A percentile compares a stretch with the other conserved stretches of the same genome.
These are phyloP conservation scores for Cercospora sp. DNA, from an alignment of 2,329 filamentous ascomycete species.

Conservation along the genomic window DNA sequence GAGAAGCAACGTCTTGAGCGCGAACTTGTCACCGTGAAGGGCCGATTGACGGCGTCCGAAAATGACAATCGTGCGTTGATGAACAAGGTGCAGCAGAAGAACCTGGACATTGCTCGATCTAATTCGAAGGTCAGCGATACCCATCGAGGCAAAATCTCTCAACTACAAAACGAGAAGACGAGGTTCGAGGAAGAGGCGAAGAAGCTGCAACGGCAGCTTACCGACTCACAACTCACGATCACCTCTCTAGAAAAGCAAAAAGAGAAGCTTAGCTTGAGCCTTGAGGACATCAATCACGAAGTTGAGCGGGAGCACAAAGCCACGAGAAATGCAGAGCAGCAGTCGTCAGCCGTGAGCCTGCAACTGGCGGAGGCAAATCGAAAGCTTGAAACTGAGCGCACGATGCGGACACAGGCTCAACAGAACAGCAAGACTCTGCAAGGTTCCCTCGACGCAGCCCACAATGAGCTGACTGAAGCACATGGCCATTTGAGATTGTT, in stretches of 20 bases:
- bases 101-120: conserved; percentile 89
- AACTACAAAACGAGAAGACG: conserved; percentile 78
- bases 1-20: conserved; percentile 90
- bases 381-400: conserved; percentile 85
- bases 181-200: conserved; percentile 80
- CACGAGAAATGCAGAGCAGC: conserved; percentile 86
- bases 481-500: conserved; percentile 76
- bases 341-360: conserved; percentile 72
- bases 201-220: conserved; percentile 78
- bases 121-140: conserved; percentile 82
- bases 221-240: conserved; percentile 78
- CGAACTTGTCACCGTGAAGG: conserved; percentile 87
- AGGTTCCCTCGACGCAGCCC: conserved; percentile 71
- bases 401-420: conserved; percentile 81
- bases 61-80: conserved; percentile 94
- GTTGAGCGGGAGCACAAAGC: conserved; percentile 85
- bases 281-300: conserved; percentile 93
- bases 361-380: conserved; percentile 88
- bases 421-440: conserved; percentile 81
- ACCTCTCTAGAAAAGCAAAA: conserved; percentile 89
- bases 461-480: conserved; percentile 77
- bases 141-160: conserved; percentile 71
- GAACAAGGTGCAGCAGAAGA: conserved; percentile 97
- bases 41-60: conserved; percentile 84
- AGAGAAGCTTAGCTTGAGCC: conserved; percentile 81